Evolutionary conservation across 176 grass and related monocot species (phyloP).

Genomic region (Ampelocalamus luodianensis): DNA sequence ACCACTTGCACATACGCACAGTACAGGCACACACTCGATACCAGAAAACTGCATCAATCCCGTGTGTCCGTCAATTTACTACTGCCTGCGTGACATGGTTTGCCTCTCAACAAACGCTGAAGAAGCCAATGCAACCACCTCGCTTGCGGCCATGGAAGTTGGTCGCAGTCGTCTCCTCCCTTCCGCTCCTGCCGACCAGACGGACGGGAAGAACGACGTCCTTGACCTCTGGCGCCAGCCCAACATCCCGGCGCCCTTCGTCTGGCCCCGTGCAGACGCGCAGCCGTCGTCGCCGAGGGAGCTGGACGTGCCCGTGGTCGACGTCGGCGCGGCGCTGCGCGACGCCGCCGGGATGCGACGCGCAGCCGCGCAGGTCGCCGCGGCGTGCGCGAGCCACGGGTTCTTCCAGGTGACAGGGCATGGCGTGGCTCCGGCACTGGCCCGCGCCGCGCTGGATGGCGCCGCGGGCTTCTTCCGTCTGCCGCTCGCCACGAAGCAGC

Average conservation of each 20-base stretch:
- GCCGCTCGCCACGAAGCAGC: conserved; percentile 57
- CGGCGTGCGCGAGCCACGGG: conserved; percentile 64
- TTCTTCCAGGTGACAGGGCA: conserved; percentile 78
- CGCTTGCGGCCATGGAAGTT: conserved; percentile 3
- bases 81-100: conserved; percentile 1
- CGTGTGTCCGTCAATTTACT: not conserved
- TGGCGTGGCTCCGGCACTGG: conserved; percentile 47
- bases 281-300: conserved; percentile 26
- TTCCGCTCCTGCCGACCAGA: not conserved
- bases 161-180: not conserved
- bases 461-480: conserved; percentile 60
- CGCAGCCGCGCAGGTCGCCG: conserved; percentile 33
- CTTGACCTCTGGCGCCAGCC: conserved; percentile 41
- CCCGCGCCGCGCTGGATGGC: conserved; percentile 52
- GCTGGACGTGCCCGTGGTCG: conserved; percentile 63
- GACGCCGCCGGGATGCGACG: conserved; percentile 30
- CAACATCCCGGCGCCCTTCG: conserved; percentile 61
- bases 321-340: conserved; percentile 50
- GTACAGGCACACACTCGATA: no score
- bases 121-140: not conserved
- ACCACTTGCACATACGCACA: not conserved
- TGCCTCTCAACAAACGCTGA: not conserved
- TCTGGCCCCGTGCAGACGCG: conserved; percentile 60
- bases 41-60: no score
- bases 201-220: not conserved